A percentile compares a stretch with the other conserved stretches of the same genome.
These are phyloP conservation scores for Spiraea crenata DNA, from an alignment of 331 rosid species.

Conservation along the genomic window DNA sequence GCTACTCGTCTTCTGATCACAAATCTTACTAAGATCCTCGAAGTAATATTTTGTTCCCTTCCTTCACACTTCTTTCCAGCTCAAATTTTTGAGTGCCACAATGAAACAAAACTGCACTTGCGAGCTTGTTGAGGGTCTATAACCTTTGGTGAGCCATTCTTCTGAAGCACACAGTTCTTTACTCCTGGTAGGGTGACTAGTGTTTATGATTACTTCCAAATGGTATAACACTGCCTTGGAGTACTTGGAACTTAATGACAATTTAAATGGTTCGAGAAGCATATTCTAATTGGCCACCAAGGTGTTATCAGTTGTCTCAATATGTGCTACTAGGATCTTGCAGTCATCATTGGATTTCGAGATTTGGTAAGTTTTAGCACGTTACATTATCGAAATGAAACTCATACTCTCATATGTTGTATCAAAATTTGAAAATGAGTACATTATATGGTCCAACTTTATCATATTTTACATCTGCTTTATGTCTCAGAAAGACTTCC, in stretches of 20 bases:
- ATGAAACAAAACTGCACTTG: constrained; percentile 63
- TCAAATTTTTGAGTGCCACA: constrained; percentile 69
- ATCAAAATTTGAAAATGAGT: too few species aligned
- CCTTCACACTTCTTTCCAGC: constrained; percentile 91
- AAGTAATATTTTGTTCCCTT: constrained; percentile 87
- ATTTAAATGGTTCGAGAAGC: constrained; percentile 74
- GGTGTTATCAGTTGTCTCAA: constrained; percentile 62
- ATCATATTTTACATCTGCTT: too few species aligned
- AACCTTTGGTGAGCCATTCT: constrained; percentile 68
- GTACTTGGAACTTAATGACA: constrained; percentile 63
- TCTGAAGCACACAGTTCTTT: constrained; percentile 79
- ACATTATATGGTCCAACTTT: too few species aligned
- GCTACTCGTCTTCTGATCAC: constrained; percentile 91
- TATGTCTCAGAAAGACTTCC: too few species aligned
- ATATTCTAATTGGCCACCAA: constrained; percentile 63
- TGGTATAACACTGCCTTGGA: constrained; percentile 79
- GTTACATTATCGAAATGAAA: too few species aligned
- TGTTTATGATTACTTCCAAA: constrained; percentile 78
- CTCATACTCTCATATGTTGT: too few species aligned
- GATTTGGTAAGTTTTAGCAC: too few species aligned
- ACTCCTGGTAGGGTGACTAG: constrained; percentile 77
- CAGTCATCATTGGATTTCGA: too few species aligned
- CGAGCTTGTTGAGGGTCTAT: constrained; percentile 75
- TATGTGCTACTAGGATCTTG: constrained; percentile 67
- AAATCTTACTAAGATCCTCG: constrained; percentile 86